Evolutionary conservation across 1,284 basidiomycete genomes (phyloP), one percentile per base, ranked within the genome.

Genomic region (Cryptococcus jaspeensis): DNA sequence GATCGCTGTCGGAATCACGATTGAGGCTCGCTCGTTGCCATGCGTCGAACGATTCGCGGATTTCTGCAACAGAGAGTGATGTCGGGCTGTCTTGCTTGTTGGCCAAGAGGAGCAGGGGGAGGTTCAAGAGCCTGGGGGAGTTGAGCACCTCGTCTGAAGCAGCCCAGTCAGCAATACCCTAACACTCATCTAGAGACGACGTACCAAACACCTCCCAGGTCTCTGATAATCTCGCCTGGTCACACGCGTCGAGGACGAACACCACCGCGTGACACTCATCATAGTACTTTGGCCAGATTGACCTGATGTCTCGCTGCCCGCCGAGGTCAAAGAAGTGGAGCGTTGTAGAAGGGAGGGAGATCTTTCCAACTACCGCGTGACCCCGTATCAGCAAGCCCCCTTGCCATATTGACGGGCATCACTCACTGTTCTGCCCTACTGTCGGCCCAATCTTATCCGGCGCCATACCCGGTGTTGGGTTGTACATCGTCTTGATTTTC

Each of bases 291-390:
- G 87, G 85, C 92, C 92, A 97, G 61, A 97, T 93, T 28, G 85
- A 87, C 20, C 92, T 84, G 48, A 97, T 93, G 28, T 92, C 91
- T 1, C 88, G 81, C 73, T 96, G 93, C 0, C 92, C 92, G 8
- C 92, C 92, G 4, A 96, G 81, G 70, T 97, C 92, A 85, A 91
- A 95, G 81, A 96, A 95, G 70, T 92, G 90, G 37, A 96, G 83
- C 22, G 93, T 89, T 0, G 92, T 92, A 0, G 91, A 94, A 0
- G 92, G 90, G 5, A 96, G 81, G 0, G 86, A 87, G 59, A 95
- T 92, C 73, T 90, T 91, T 41, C 92, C 93, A 76, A 89, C 92
- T 96, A 67, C 9, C 12, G 5, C 36, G 20, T 3, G 9, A 35
- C 15, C 15, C 15, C 22, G 37, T n/a, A 20, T 38, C 32, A 49